phyloP scores from a whole-genome alignment of 495 filamentous ascomycete species.

The Lophium mytilinum region DNA sequence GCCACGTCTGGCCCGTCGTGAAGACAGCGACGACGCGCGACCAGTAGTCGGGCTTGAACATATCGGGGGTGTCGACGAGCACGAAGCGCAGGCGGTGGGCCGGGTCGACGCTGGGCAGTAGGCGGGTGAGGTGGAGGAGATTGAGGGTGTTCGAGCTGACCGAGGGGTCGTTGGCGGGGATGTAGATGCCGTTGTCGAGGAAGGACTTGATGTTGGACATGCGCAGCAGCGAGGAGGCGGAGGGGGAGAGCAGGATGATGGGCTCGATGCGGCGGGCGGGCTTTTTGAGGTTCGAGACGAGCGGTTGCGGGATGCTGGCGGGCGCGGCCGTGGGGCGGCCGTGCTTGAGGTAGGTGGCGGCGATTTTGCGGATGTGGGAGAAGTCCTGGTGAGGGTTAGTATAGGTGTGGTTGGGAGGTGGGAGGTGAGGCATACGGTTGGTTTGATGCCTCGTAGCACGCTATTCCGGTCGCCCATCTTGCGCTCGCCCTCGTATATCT shows the following conservation, averaged over 20 bases:
- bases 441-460: slow-evolving; percentile 78
- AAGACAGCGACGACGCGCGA: slow-evolving; percentile 92
- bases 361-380: slow-evolving; percentile 82
- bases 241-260: slow-evolving; percentile 98
- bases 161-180: slow-evolving; percentile 61
- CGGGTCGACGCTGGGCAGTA: slow-evolving; percentile 65
- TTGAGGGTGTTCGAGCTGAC: slow-evolving; percentile 54
- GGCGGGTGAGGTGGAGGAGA: slow-evolving; percentile 75
- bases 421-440: slow-evolving; percentile 53
- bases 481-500: slow-evolving; percentile 85
- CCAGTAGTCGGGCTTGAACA: slow-evolving; percentile 99
- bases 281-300: slow-evolving; percentile 42
- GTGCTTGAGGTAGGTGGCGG: slow-evolving; percentile 72
- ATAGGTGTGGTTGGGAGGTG: neutral
- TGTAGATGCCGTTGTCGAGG: slow-evolving; percentile 76
- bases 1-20: slow-evolving; percentile 96
- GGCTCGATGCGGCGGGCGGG: slow-evolving; percentile 66
- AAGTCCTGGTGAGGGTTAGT: slow-evolving; percentile 63
- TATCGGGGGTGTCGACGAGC: slow-evolving; percentile 80
- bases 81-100: slow-evolving; percentile 80
- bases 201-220: slow-evolving; percentile 96
- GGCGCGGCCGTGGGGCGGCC: slow-evolving; percentile 42
- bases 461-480: slow-evolving; percentile 89
- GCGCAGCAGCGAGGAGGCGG: slow-evolving; percentile 90
- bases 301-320: slow-evolving; percentile 4